These are phyloP conservation scores for Russula vinacea DNA, from an alignment of 768 basidiomycete genomes.

Conservation along the genomic window DNA sequence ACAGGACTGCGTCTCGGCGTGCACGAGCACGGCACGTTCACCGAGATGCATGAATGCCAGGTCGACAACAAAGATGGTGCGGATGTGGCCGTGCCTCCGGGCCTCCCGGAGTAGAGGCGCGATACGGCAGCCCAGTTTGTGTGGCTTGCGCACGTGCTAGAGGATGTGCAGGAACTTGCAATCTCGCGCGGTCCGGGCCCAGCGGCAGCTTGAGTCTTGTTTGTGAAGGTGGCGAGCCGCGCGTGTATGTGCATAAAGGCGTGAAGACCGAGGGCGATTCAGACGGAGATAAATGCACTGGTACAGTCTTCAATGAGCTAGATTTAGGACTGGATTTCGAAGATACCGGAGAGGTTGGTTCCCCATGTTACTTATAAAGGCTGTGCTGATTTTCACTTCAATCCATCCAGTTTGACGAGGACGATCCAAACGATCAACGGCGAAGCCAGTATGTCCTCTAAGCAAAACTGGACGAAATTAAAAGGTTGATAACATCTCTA, in stretches of 20 bases:
- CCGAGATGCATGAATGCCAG: conserved; percentile 45
- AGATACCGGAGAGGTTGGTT: conserved; percentile 40
- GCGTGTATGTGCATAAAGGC: conserved; percentile 9
- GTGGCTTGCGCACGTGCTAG: too few relatives aligned
- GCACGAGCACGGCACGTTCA: conserved; percentile 55
- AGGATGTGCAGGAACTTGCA: conserved; percentile 19
- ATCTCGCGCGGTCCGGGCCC: conserved; percentile 23
- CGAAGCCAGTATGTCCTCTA: conserved; percentile 73
- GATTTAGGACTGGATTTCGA: conserved; percentile 46
- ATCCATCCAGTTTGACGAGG: conserved; percentile 60
- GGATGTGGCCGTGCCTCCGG: too few relatives aligned
- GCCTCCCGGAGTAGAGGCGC: too few relatives aligned
- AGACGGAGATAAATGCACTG: conserved; percentile 44
- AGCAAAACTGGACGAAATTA: conserved; percentile 76
- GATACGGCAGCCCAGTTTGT: conserved; percentile 3
- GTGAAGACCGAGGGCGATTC: too few relatives aligned
- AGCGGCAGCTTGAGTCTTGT: conserved; percentile 16
- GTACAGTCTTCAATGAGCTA: conserved; percentile 46
- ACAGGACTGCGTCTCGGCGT: conserved; percentile 59
- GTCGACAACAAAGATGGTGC: too few relatives aligned
- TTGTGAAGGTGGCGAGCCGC: conserved; percentile 4
- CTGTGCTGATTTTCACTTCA: conserved; percentile 27
- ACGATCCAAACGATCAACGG: conserved; percentile 70
- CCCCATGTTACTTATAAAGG: not conserved
- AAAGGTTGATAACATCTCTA: conserved; percentile 42